A percentile compares a stretch with the other conserved stretches of the same genome.
Evolutionary conservation across 768 basidiomycete genomes (phyloP).

Genomic region (Suillus plorans): DNA sequence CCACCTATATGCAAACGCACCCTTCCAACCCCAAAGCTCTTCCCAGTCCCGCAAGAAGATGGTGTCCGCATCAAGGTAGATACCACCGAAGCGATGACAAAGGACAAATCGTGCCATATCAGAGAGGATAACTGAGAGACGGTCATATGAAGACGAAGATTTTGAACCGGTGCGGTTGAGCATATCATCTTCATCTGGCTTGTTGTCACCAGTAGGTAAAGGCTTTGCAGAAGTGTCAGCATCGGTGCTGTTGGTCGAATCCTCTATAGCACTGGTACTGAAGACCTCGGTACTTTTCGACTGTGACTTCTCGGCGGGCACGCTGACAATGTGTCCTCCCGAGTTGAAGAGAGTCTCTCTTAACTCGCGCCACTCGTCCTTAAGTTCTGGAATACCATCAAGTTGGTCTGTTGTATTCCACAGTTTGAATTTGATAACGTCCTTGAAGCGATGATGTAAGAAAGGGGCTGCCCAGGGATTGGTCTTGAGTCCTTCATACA

Average conservation of each 20-base stretch:
- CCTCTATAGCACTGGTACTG: slow-evolving; percentile 14
- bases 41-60: slow-evolving; percentile 98
- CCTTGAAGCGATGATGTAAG: slow-evolving; percentile 88
- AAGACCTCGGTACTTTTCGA: slow-evolving; percentile 25
- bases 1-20: slow-evolving; percentile 97
- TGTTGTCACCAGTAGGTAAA: slow-evolving; percentile 25
- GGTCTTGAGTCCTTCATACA: slow-evolving; percentile 76
- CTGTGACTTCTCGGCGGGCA: slow-evolving; percentile 45
- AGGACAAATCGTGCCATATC: slow-evolving; percentile 98
- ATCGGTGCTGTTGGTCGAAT: slow-evolving; percentile 25
- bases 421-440: slow-evolving; percentile 90
- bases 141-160: slow-evolving; percentile 84
- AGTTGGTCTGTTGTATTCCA: slow-evolving; percentile 99
- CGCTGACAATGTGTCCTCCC: slow-evolving; percentile 71
- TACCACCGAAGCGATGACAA: slow-evolving; percentile 95
- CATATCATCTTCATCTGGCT: slow-evolving; percentile 49
- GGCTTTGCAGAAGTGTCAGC: slow-evolving; percentile 15
- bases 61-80: slow-evolving; percentile 96
- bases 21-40: slow-evolving; percentile 95
- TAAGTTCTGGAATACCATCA: slow-evolving; percentile 86
- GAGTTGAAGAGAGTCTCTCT: slow-evolving; percentile 82
- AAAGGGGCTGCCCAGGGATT: slow-evolving; percentile 97
- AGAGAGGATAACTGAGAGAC: slow-evolving; percentile 88
- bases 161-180: slow-evolving; percentile 87
- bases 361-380: slow-evolving; percentile 84